These are phyloP conservation scores for Rhynchosporium agropyri DNA, from an alignment of 2,329 filamentous ascomycete species.

Conservation along the genomic window DNA sequence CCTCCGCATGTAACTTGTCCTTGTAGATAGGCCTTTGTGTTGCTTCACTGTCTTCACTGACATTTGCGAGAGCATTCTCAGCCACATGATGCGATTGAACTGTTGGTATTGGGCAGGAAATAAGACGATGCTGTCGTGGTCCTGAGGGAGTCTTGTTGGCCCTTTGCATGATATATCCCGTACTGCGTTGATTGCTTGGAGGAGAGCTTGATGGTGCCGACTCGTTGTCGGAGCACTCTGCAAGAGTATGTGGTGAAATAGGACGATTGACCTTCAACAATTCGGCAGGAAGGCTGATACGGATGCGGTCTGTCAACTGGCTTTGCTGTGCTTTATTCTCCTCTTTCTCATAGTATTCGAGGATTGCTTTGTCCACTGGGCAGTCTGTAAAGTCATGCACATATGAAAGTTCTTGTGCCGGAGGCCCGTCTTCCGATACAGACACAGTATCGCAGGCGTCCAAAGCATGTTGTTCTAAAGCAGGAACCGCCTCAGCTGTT, in stretches of 20 bases:
- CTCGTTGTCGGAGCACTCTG: conserved; percentile 13
- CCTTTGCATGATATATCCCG: conserved; percentile 7
- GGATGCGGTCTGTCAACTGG: conserved; percentile 2
- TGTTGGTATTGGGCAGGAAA: conserved; percentile 18
- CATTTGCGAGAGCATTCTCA: conserved; percentile 10
- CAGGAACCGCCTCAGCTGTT: neutral
- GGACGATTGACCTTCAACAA: conserved; percentile 8
- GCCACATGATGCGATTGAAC: conserved; percentile 14
- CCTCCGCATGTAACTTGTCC: neutral
- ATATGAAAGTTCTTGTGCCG: conserved; percentile 32
- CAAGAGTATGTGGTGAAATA: conserved; percentile 10
- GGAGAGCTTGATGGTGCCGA: conserved; percentile 6
- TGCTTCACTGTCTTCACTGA: conserved; percentile 19
- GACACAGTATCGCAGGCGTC: conserved; percentile 11
- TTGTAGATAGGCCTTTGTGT: conserved; percentile 15
- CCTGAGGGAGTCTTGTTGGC: neutral
- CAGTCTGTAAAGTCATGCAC: conserved; percentile 37
- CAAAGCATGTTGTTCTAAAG: conserved; percentile 8
- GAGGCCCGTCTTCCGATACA: conserved; percentile 1
- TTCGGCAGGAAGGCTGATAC: conserved; percentile 11
- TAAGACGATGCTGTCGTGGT: conserved; percentile 20
- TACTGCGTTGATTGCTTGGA: conserved; percentile 2
- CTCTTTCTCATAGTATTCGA: conserved; percentile 35
- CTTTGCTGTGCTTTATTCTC: conserved; percentile 25
- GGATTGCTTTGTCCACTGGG: conserved; percentile 32